Percentiles rank a stretch among this genome's conserved stretches.
These are phyloP conservation scores for Symbiodinium natans DNA, from an alignment of 73 alveolate species.

Conservation along the genomic window DNA sequence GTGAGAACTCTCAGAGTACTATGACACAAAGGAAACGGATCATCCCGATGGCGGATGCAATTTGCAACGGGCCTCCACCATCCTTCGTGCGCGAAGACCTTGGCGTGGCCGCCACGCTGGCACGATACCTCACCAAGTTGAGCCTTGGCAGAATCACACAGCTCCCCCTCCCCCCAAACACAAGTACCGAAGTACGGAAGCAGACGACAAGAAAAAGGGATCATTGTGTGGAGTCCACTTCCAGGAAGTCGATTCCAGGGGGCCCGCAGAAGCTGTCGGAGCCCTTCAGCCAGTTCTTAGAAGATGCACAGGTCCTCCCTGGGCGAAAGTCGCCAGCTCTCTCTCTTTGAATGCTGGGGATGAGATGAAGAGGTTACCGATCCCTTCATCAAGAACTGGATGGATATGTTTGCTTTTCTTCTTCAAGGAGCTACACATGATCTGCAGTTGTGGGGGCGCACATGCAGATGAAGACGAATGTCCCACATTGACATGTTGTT, in stretches of 20 bases:
- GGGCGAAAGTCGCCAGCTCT: neutral
- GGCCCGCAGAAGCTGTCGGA: conserved; percentile 92
- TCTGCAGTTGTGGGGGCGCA: too few relatives aligned
- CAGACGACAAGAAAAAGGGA: too few relatives aligned
- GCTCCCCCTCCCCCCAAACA: too few relatives aligned
- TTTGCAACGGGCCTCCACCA: conserved; percentile 92
- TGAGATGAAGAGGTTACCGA: conserved; percentile 36
- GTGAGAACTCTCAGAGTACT: neutral
- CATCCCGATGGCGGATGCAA: conserved; percentile 84
- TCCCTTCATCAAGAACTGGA: conserved; percentile 94
- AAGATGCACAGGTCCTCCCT: conserved; percentile 10
- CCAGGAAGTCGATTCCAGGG: conserved; percentile 64
- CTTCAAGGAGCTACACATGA: conserved; percentile 4
- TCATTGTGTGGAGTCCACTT: too few relatives aligned
- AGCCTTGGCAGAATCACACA: too few relatives aligned
- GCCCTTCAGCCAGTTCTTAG: conserved; percentile 88
- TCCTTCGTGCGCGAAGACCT: conserved; percentile 76
- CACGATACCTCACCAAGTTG: conserved; percentile 67
- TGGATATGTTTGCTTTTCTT: conserved; percentile 91
- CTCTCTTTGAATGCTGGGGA: neutral
- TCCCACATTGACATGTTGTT: too few relatives aligned
- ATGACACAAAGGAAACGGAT: neutral
- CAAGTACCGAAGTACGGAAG: too few relatives aligned
- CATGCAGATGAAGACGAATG: too few relatives aligned
- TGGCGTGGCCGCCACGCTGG: conserved; percentile 76